Conservation (phyloP, 176 grass and related monocot species). For the Phyllostachys edulis region DNA sequence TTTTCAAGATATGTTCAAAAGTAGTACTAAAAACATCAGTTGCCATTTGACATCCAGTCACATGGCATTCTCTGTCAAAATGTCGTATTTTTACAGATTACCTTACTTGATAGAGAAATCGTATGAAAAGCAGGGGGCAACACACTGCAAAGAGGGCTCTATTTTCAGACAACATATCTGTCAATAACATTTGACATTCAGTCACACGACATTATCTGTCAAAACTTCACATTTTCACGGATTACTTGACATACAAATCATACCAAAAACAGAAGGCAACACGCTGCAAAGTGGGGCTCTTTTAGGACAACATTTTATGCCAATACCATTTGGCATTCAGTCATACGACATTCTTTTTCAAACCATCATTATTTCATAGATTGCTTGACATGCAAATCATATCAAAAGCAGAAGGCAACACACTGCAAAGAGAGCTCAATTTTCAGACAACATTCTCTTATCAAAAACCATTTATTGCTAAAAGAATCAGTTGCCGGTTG, state of each 20-base stretch:
- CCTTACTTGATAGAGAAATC: too few species aligned
- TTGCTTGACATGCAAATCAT: not conserved
- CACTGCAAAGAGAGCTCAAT: not conserved
- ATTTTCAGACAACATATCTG: too few species aligned
- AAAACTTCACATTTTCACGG: not conserved
- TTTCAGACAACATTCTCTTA: not conserved
- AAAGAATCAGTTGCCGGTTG: not conserved
- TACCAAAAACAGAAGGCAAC: not conserved
- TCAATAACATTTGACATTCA: too few species aligned
- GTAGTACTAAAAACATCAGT: not conserved
- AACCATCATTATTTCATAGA: too few species aligned
- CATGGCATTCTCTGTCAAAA: too few species aligned
- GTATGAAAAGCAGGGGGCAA: not conserved
- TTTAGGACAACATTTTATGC: too few species aligned
- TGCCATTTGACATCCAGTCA: not conserved
- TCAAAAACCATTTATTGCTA: not conserved
- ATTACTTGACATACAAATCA: not conserved
- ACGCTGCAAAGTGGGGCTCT: not conserved
- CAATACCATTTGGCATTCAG: not conserved
- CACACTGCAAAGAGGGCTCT: not conserved
- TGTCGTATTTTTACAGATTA: too few species aligned
- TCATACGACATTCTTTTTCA: too few species aligned
- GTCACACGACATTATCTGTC: not conserved
- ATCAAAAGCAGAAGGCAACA: not conserved
- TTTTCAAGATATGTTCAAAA: not conserved